Percentiles rank a stretch among this genome's conserved stretches.
phyloP scores from a whole-genome alignment of 192 early-diverging fungal genomes.

The Gryganskiella cystojenkinii region DNA sequence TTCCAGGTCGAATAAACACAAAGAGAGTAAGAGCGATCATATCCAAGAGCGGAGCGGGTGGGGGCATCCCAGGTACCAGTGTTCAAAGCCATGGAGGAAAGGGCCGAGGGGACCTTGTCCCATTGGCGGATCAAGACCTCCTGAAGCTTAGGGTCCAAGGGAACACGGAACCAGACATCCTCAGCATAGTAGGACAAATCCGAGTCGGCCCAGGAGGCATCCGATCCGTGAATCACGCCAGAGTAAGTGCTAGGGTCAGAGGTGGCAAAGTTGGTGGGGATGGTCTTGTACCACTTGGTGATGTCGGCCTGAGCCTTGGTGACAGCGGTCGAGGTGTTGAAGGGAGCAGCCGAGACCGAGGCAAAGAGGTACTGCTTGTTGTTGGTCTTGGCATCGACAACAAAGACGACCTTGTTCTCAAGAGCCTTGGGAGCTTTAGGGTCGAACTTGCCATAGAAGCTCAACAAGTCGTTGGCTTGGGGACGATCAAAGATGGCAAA shows the following conservation, averaged over 20 bases:
- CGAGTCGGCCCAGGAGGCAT: constrained; percentile 29
- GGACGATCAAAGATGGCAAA: constrained; percentile 54
- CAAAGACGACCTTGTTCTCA: constrained; percentile 49
- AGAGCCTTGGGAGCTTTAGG: constrained; percentile 45
- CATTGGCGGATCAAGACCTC: constrained; percentile 40
- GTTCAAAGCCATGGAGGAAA: constrained; percentile 50
- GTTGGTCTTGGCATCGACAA: constrained; percentile 32
- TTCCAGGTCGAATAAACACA: constrained; percentile 52
- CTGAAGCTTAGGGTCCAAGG: constrained; percentile 31
- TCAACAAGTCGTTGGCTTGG: constrained; percentile 24
- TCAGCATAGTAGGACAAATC: constrained; percentile 51
- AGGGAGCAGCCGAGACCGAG: constrained; percentile 40
- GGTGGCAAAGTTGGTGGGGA: constrained; percentile 47
- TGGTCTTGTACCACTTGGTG: constrained; percentile 44
- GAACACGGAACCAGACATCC: constrained; percentile 45
- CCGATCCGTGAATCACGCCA: constrained; percentile 38
- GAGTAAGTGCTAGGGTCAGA: constrained; percentile 35
- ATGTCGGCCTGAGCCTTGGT: constrained; percentile 40
- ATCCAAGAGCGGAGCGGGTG: constrained; percentile 34
- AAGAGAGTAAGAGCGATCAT: constrained; percentile 44
- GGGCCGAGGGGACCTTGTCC: constrained; percentile 51
- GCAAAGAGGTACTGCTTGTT: constrained; percentile 49
- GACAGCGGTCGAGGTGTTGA: constrained; percentile 38
- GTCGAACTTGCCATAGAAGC: constrained; percentile 47
- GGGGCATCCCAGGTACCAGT: constrained; percentile 52